Conservation (phyloP, 2,329 filamentous ascomycete species). For the Diplodia intermedia region DNA sequence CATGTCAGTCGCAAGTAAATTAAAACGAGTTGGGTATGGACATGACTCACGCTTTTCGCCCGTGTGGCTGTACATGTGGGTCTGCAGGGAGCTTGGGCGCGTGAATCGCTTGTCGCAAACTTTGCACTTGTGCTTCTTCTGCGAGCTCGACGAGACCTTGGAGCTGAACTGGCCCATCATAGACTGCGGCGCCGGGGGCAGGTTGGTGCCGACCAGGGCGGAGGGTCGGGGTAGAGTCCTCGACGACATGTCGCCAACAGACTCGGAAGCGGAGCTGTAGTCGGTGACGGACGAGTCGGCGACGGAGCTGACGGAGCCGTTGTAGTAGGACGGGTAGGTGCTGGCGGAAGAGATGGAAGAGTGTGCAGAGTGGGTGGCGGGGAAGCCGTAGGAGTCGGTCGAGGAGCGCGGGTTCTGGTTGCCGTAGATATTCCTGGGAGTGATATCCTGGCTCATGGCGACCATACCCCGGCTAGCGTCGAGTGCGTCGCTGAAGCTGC, state of each 20-base stretch:
- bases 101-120: conserved; percentile 98
- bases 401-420: conserved; percentile 70
- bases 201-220: conserved; percentile 65
- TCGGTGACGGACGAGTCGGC: conserved; percentile 84
- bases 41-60: conserved; percentile 89
- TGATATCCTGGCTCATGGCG: conserved; percentile 90
- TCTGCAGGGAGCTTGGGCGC: conserved; percentile 90
- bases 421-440: conserved; percentile 87
- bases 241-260: conserved; percentile 78
- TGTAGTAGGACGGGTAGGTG: conserved; percentile 83
- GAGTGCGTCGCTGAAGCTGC: conserved; percentile 85
- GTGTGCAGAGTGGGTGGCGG: conserved; percentile 79
- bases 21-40: neutral
- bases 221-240: conserved; percentile 84
- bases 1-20: conserved; percentile 35
- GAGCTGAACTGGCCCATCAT: conserved; percentile 99
- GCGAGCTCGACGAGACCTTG: conserved; percentile 91
- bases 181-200: conserved; percentile 85
- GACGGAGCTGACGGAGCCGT: conserved; percentile 79
- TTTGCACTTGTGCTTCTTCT: conserved; percentile 99
- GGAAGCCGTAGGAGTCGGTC: conserved; percentile 89
- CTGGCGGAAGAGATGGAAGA: conserved; percentile 88
- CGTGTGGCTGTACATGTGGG: conserved; percentile 98
- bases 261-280: conserved; percentile 90
- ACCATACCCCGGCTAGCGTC: conserved; percentile 95